Conservation (phyloP, 1,139 yeast genomes). For the Pichia sp. region DNA sequence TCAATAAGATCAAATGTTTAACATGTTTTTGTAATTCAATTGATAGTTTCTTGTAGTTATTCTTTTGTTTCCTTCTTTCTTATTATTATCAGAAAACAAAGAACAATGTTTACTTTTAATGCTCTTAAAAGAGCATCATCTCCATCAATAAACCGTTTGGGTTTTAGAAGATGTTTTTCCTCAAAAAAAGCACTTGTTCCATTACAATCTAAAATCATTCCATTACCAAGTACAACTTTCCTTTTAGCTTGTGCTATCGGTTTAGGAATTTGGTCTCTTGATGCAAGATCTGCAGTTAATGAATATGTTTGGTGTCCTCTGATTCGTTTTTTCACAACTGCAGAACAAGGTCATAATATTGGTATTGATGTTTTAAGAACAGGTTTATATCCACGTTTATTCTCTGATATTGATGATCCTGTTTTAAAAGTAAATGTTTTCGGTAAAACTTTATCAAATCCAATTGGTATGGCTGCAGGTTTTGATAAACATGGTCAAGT, state of each 20-base stretch:
- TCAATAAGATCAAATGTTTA: too few relatives aligned
- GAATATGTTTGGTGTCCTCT: slow-evolving; percentile 77
- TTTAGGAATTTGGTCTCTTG: slow-evolving; percentile 36
- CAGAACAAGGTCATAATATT: slow-evolving; percentile 76
- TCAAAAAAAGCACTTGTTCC: not conserved
- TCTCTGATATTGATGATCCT: slow-evolving; percentile 49
- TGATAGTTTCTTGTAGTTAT: too few relatives aligned
- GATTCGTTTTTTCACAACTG: slow-evolving; percentile 65
- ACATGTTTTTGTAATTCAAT: too few relatives aligned
- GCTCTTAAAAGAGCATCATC: not conserved
- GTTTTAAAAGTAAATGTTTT: slow-evolving; percentile 56
- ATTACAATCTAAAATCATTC: slow-evolving; percentile 14
- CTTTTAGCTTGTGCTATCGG: slow-evolving; percentile 24
- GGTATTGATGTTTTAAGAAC: slow-evolving; percentile 67
- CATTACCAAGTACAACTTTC: slow-evolving; percentile 19
- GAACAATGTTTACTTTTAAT: not conserved
- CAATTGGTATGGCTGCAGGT: slow-evolving; percentile 94
- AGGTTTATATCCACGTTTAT: slow-evolving; percentile 60
- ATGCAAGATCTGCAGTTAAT: slow-evolving; percentile 78
- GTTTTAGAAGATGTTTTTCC: slow-evolving; percentile 1
- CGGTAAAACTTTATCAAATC: slow-evolving; percentile 59
- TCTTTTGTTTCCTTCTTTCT: too few relatives aligned
- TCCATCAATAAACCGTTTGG: not conserved
- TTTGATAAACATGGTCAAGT: slow-evolving; percentile 93
- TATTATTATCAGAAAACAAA: too few relatives aligned